Conservation (phyloP, 176 grass and related monocot species). For the Dactylis glomerata region DNA sequence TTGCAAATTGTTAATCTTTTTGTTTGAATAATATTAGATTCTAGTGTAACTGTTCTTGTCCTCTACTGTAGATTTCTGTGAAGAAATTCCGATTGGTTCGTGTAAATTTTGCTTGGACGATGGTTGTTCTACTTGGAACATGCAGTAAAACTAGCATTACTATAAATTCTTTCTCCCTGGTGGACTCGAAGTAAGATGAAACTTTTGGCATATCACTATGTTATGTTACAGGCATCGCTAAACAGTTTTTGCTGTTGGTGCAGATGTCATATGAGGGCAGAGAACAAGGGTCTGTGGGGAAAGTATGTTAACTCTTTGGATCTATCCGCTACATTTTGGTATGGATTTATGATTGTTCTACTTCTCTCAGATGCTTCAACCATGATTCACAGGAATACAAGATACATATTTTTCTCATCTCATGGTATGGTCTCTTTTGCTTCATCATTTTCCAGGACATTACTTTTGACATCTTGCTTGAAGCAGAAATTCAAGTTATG, state of each 20-base stretch:
- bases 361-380: background rate
- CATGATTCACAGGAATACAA: background rate
- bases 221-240: background rate
- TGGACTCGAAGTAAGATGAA: conserved; percentile 61
- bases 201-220: conserved; percentile 20
- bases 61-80: conserved; percentile 62
- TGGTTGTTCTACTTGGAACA: conserved; percentile 55
- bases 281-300: conserved; percentile 39
- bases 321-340: conserved; percentile 82
- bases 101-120: conserved; percentile 55
- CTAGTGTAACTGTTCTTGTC: background rate
- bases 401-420: conserved; percentile 4
- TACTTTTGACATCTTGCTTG: conserved; percentile 81
- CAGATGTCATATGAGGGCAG: conserved; percentile 45
- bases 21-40: background rate
- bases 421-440: conserved; percentile 20
- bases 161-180: conserved; percentile 62
- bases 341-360: conserved; percentile 25
- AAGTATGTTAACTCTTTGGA: conserved; percentile 73
- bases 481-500: conserved; percentile 69
- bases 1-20: conserved; percentile 18
- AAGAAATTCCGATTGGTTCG: conserved; percentile 49
- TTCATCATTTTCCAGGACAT: conserved; percentile 52
- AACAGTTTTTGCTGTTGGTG: conserved; percentile 29
- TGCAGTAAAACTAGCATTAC: conserved; percentile 70